Percentiles rank a stretch among this genome's conserved stretches.
phyloP scores from a whole-genome alignment of 176 grass and related monocot species.

The Juncus inflexus region DNA sequence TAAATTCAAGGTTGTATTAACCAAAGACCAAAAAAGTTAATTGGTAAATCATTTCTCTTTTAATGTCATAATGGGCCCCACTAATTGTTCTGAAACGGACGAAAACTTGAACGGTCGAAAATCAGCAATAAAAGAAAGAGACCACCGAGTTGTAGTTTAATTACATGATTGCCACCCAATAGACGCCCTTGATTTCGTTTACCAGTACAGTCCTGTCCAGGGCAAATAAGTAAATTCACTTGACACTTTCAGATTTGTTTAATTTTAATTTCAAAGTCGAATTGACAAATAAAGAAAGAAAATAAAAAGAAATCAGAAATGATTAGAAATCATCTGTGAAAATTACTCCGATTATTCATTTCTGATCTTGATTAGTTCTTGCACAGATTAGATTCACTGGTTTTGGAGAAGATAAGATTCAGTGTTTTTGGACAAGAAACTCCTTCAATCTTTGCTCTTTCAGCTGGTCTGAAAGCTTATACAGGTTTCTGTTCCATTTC shows the following conservation, averaged over 20 bases:
- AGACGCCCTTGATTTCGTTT: neutral
- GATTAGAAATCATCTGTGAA: neutral
- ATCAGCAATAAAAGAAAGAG: neutral
- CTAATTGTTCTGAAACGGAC: neutral
- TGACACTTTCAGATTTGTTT: neutral
- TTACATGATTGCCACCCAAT: slow-evolving; percentile 5
- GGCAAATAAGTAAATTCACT: slow-evolving; percentile 20
- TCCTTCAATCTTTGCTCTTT: neutral
- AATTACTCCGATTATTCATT: neutral
- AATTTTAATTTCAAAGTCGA: neutral
- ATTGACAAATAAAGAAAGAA: neutral
- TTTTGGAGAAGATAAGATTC: neutral
- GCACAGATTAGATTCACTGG: neutral
- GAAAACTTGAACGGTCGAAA: slow-evolving; percentile 22
- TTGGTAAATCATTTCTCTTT: neutral
- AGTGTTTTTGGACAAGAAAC: neutral
- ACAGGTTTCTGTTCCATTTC: neutral
- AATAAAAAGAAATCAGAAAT: no score
- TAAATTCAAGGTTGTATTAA: no score
- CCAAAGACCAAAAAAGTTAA: neutral
- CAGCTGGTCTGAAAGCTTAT: neutral
- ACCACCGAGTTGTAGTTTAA: neutral
- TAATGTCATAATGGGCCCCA: neutral
- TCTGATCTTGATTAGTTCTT: slow-evolving; percentile 11
- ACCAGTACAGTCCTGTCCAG: neutral